Evolutionary conservation across 495 filamentous ascomycete genomes (phyloP).

Genomic region (Annulohypoxylon maeteangense): DNA sequence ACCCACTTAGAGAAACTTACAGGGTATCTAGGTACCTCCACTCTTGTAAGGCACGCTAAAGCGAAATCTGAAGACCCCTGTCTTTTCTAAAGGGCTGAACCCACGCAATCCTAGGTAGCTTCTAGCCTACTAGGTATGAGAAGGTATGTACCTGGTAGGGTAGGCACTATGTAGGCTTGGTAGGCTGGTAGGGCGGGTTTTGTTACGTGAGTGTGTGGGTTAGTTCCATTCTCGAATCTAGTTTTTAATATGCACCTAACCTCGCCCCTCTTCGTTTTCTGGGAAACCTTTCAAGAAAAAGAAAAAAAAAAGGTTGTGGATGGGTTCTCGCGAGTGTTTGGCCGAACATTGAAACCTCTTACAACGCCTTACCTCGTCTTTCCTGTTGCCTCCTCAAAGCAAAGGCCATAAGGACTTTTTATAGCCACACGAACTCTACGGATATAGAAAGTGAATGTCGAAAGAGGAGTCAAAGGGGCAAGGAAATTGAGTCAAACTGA

Average conservation of each 20-base stretch:
- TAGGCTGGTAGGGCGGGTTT: slow-evolving; percentile 35
- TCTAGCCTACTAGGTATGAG: slow-evolving; percentile 3
- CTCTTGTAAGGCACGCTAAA: slow-evolving; percentile 17
- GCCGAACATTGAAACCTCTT: slow-evolving; percentile 16
- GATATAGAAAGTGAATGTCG: not conserved
- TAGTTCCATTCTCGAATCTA: slow-evolving; percentile 39
- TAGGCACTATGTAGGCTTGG: slow-evolving; percentile 6
- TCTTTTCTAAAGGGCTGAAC: slow-evolving; percentile 28
- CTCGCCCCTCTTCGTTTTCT: slow-evolving; percentile 40
- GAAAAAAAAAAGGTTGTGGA: slow-evolving; percentile 23
- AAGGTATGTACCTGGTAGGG: not conserved
- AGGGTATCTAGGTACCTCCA: slow-evolving; percentile 16
- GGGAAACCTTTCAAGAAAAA: slow-evolving; percentile 29
- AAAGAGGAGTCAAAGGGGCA: slow-evolving; percentile 9
- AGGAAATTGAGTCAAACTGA: slow-evolving; percentile 3
- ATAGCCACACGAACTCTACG: slow-evolving; percentile 5
- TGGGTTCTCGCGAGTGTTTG: slow-evolving; percentile 41
- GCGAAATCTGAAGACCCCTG: slow-evolving; percentile 17
- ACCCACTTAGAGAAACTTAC: not conserved
- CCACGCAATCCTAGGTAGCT: slow-evolving; percentile 18
- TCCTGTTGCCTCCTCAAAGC: slow-evolving; percentile 8
- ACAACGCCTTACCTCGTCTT: slow-evolving; percentile 28
- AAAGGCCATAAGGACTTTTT: slow-evolving; percentile 1
- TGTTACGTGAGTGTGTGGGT: slow-evolving; percentile 36
- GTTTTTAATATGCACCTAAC: slow-evolving; percentile 46